These are phyloP conservation scores for Penicillium taxi DNA, from an alignment of 495 filamentous ascomycete species.

Conservation along the genomic window DNA sequence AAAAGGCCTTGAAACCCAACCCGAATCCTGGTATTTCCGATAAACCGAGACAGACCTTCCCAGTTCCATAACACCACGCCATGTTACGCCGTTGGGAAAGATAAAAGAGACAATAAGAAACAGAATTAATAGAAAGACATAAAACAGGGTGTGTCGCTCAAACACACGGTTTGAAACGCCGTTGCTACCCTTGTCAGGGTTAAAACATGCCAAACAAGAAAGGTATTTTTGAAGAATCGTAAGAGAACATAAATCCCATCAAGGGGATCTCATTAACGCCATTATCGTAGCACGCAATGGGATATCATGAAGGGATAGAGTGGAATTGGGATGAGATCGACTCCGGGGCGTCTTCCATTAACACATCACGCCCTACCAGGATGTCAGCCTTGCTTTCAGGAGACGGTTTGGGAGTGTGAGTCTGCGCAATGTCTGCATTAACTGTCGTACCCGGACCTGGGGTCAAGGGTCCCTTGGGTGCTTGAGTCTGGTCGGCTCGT, in stretches of 20 bases:
- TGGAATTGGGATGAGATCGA: constrained; percentile 22
- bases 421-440: constrained; percentile 9
- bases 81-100: constrained; percentile 27
- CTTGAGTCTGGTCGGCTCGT: constrained; percentile 21
- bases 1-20: constrained; percentile 9
- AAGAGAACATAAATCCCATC: constrained; percentile 20
- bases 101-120: constrained; percentile 13
- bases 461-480: constrained; percentile 21
- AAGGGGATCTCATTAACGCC: constrained; percentile 8
- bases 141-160: too few species aligned
- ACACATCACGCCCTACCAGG: constrained; percentile 18
- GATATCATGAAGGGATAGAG: constrained; percentile 22
- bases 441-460: constrained; percentile 8
- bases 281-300: constrained; percentile 7
- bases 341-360: constrained; percentile 28
- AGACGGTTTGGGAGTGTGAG: constrained; percentile 12
- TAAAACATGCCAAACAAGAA: constrained; percentile 18
- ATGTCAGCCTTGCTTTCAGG: constrained; percentile 14
- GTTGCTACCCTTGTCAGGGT: constrained; percentile 10
- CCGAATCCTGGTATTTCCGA: constrained; percentile 29
- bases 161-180: constrained; percentile 15
- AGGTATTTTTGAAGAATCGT: constrained; percentile 20
- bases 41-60: constrained; percentile 25
- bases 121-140: too few species aligned
- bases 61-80: constrained; percentile 21